Percentiles rank a stretch among this genome's conserved stretches.
These are phyloP conservation scores for Forsythia suspensa DNA, from an alignment of 257 asterid genomes.

Conservation along the genomic window DNA sequence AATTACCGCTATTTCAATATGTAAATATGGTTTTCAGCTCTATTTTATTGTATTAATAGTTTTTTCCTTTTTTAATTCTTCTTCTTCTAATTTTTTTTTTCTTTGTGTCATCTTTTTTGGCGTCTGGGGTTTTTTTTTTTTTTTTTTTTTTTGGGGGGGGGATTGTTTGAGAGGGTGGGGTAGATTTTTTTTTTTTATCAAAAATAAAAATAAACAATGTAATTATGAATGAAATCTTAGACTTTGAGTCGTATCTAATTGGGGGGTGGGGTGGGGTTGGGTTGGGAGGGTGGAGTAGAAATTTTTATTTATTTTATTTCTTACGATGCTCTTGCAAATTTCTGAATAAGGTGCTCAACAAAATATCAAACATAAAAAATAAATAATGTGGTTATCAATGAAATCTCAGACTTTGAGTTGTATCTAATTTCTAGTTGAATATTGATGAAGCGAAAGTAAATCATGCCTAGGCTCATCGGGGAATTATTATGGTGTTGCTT, in stretches of 20 bases:
- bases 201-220: not conserved
- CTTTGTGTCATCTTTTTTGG: not conserved
- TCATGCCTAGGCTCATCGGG: not conserved
- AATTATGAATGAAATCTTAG: not conserved
- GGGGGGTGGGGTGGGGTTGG: not conserved
- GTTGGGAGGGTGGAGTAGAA: not conserved
- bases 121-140: too few relatives aligned
- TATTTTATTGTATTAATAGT: not conserved
- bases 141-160: not conserved
- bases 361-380: not conserved
- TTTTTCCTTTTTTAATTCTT: not conserved
- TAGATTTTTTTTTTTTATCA: not conserved
- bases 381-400: not conserved
- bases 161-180: not conserved
- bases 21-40: not conserved
- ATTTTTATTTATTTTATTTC: not conserved
- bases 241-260: not conserved
- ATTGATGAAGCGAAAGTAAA: not conserved
- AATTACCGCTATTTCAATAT: not conserved
- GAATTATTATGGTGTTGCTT: not conserved
- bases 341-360: not conserved
- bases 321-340: not conserved
- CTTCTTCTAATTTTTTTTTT: not conserved
- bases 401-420: not conserved
- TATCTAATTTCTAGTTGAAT: not conserved